A percentile compares a stretch with the other conserved stretches of the same genome.
phyloP scores from a whole-genome alignment of 208 protist species.

The Lotmaria passim region DNA sequence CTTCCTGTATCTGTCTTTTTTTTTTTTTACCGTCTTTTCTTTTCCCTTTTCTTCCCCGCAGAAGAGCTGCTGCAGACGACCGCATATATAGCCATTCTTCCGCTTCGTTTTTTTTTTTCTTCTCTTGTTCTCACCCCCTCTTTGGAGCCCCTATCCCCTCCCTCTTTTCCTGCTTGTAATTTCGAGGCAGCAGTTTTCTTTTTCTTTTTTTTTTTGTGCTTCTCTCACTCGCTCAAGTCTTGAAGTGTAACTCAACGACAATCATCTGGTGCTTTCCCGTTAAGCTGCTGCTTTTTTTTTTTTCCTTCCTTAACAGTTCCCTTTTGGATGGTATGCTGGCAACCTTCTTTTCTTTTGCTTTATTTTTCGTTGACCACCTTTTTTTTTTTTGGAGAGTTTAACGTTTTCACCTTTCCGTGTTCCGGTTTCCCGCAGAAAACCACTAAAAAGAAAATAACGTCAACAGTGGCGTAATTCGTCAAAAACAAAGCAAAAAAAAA shows the following conservation, averaged over 20 bases:
- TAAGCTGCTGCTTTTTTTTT: conserved; percentile 15
- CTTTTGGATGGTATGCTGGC: not conserved
- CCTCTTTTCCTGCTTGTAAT: not conserved
- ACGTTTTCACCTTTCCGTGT: not conserved
- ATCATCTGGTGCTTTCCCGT: too few species aligned
- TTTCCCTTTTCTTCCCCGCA: not conserved
- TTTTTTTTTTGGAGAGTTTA: conserved; percentile 1
- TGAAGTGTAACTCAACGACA: too few species aligned
- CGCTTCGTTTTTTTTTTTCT: not conserved
- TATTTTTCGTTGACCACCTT: not conserved
- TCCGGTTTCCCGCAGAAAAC: not conserved
- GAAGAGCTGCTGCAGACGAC: too few species aligned
- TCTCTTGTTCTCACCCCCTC: not conserved
- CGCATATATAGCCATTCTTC: not conserved
- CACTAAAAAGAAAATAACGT: not conserved
- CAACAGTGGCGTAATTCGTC: too few species aligned
- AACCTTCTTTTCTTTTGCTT: not conserved
- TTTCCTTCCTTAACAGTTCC: not conserved
- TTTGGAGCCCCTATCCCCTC: not conserved
- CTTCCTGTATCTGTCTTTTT: too few species aligned
- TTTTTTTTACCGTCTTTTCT: not conserved
- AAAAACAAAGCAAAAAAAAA: too few species aligned
- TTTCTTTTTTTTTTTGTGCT: not conserved
- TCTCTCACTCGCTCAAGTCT: too few species aligned
- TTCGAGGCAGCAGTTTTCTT: too few species aligned